Evolutionary conservation across 768 basidiomycete species (phyloP).

Genomic region (Symmetrospora coprosmae): DNA sequence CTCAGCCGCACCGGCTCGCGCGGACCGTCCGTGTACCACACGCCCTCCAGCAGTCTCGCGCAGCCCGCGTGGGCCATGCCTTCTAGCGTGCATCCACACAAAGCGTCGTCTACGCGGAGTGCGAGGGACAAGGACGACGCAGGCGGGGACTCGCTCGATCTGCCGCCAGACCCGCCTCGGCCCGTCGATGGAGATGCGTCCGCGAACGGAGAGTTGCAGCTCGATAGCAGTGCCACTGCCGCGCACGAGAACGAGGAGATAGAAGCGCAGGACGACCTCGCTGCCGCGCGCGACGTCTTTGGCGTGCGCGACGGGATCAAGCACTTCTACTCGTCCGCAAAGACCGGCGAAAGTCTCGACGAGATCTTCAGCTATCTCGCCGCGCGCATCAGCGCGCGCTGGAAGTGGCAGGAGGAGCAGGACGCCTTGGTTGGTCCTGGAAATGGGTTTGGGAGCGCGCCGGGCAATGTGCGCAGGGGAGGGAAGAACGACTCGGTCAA

Average conservation of each 20-base stretch:
- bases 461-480: constrained; percentile 2
- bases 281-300: constrained; percentile 2
- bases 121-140: too few species aligned
- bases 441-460: neutral
- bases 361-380: constrained; percentile 12
- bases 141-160: too few species aligned
- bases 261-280: too few species aligned
- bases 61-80: constrained; percentile 7
- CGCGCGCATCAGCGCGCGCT: neutral
- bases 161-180: too few species aligned
- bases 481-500: constrained; percentile 3
- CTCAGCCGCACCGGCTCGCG: neutral
- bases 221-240: too few species aligned
- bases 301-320: constrained; percentile 22
- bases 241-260: too few species aligned
- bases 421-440: neutral
- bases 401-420: constrained; percentile 11
- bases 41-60: neutral
- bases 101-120: too few species aligned
- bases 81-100: too few species aligned
- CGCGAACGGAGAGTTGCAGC: too few species aligned
- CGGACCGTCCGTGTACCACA: constrained; percentile 12
- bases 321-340: constrained; percentile 18
- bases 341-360: constrained; percentile 14
- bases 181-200: too few species aligned